phyloP scores from a whole-genome alignment of 2,329 filamentous ascomycete species.

The Alternaria angustiovoidea region DNA sequence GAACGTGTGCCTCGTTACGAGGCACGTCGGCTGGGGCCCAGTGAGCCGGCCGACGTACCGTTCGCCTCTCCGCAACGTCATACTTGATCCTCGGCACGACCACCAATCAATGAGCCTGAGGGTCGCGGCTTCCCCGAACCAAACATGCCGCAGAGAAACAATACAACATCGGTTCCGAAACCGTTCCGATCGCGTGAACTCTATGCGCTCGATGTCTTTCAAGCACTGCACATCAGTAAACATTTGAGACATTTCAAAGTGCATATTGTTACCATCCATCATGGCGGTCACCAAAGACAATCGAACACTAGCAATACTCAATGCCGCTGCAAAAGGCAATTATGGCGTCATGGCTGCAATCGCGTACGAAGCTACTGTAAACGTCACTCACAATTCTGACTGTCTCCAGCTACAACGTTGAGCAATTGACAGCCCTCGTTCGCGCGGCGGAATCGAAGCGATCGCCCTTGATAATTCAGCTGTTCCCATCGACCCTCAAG shows the following conservation, averaged over 20 bases:
- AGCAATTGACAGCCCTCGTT: slow-evolving; percentile 46
- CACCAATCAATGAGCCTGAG: slow-evolving; percentile 12
- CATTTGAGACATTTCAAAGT: background rate
- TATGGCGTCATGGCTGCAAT: slow-evolving; percentile 65
- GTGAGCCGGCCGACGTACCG: background rate
- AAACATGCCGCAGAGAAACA: background rate
- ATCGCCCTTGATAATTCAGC: slow-evolving; percentile 48
- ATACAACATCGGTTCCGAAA: background rate
- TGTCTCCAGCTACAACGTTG: slow-evolving; percentile 43
- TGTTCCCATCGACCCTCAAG: slow-evolving; percentile 69
- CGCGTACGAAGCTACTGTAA: slow-evolving; percentile 29
- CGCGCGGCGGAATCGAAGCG: slow-evolving; percentile 45
- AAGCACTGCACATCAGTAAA: background rate
- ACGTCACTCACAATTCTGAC: slow-evolving; percentile 4
- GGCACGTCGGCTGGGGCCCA: slow-evolving; percentile 6
- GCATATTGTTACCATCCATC: background rate
- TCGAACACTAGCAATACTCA: slow-evolving; percentile 58
- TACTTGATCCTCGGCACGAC: slow-evolving; percentile 13
- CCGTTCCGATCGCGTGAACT: slow-evolving; percentile 7
- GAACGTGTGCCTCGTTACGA: slow-evolving; percentile 32
- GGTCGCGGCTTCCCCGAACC: slow-evolving; percentile 7
- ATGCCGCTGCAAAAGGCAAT: slow-evolving; percentile 62
- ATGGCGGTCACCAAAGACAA: slow-evolving; percentile 35
- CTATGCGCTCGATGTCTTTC: background rate
- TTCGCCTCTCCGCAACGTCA: background rate